These are phyloP conservation scores for Coemansia sp. DNA, from an alignment of 192 early-diverging fungal genomes.

Conservation along the genomic window DNA sequence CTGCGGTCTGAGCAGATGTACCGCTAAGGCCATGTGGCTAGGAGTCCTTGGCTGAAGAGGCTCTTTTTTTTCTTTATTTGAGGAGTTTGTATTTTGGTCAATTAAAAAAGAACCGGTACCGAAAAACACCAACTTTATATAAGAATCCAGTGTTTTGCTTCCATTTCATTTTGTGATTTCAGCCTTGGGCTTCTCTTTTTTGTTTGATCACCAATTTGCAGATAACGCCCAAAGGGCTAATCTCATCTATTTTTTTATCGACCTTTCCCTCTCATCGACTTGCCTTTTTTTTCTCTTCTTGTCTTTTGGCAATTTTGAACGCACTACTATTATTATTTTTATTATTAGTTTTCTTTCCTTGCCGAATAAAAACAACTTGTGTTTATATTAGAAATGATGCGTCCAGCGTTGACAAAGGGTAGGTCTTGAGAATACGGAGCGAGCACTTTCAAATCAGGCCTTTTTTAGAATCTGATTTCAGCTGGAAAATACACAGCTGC, in stretches of 20 bases:
- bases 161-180: neutral
- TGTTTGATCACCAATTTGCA: neutral
- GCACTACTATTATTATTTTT: neutral
- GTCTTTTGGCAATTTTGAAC: neutral
- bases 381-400: slow-evolving; percentile 16
- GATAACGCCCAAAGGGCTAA: neutral
- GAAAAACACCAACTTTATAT: neutral
- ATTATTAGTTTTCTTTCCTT: slow-evolving; percentile 3
- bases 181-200: neutral
- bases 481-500: too few relatives aligned
- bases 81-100: neutral
- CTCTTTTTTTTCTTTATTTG: slow-evolving; percentile 14
- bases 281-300: neutral
- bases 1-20: slow-evolving; percentile 61
- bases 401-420: slow-evolving; percentile 10
- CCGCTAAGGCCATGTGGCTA: slow-evolving; percentile 37
- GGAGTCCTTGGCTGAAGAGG: neutral
- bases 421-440: neutral
- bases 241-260: neutral
- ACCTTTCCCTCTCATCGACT: too few relatives aligned
- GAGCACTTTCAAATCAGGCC: neutral
- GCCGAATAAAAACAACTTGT: neutral
- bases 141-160: neutral
- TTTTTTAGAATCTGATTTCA: too few relatives aligned
- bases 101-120: neutral